Evolutionary conservation across 2,329 filamentous ascomycete species (phyloP), one percentile per base, ranked within the genome.

Genomic region (Cordyceps pruinosa): DNA sequence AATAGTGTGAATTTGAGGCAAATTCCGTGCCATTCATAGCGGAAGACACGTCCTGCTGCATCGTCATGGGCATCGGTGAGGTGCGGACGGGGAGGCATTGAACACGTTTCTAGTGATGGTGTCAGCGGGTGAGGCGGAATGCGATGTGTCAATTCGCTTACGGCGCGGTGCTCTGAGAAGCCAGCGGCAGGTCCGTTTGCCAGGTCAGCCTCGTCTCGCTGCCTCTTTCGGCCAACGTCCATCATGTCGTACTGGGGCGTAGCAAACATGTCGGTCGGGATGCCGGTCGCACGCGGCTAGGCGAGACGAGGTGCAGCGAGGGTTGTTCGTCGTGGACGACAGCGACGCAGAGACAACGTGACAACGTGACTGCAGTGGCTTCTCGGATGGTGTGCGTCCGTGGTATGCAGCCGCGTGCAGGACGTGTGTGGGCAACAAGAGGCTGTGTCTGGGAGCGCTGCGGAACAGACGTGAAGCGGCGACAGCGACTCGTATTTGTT

Each of bases 11-110:
- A 12, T 26, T 25, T 45, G 57, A 42, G 12, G 41, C 47, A 15
- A 67, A 66, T 52, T 75, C 73, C 63, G 77, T 73, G 9, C 69
- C 67, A 53, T 72, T 71, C 49, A 69, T 72, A 63, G 73, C 72
- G 39, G 72, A 66, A 15, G 74, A 62, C 32, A 65, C 64, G 61
- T 66, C 66, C 52, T 68, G 67, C 52, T 68, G 66, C 41, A 64
- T 59, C 23, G 58, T 61, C 34, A 66, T 67, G 39, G 76, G 62
- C 37, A 66, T 68, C 42, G 76, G 76, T 30, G 76, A 77, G 10
- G 73, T 74, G 58, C 78, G 75, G 15, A 81, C 66, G 13, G 79
- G 79, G 5, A 82, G 74, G 45, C 77, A 75, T 57, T 82, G 79
- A 17, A 81, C 60, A 39, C 80, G 77, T 77, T 83, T 83, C 79